Evolutionary conservation across 2,329 filamentous ascomycete species (phyloP), one percentile per base, ranked within the genome.

Genomic region (Cucurbitaria berberidis): DNA sequence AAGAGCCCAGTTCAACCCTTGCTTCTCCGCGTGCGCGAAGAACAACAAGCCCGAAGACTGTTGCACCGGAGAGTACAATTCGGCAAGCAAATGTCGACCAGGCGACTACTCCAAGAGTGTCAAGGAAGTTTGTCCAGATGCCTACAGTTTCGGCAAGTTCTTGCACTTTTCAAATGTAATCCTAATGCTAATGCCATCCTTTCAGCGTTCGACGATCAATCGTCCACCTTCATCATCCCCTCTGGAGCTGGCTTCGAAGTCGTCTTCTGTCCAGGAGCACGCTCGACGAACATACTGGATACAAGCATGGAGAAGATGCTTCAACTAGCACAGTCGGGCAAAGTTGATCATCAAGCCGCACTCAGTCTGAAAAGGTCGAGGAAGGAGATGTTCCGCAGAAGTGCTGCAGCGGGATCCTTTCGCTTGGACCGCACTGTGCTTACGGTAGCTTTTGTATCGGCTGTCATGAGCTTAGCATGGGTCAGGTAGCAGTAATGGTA

Each of bases 41-140:
- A 87, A 85, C 44, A 85, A 86, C 55, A 77, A 77, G 8, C 82
- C 87, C 21, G 75, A 81, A 62, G 89, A 93, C 71, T 96, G 91
- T 77, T 95, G 91, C 74, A 87, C 86, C 15, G 90, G 89, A 39
- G 74, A 82, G 11, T 89, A 88, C 74, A 80, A 87, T 66, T 81
- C 82, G 34, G 82, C 88, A 2, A 78, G 81, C 21, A 79, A 80
- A 43, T 95, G 90, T 77, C 78, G 81, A 53, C 86, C 88, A 2
- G 86, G 86, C 45, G 75, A 83, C 35, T 95, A 93, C 76, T 86
- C 87, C 60, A 83, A 79, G 53, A 80, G 80, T 10, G 89, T 89
- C 47, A 95, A 96, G 78, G 77, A 76, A 3, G 82, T 93, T 11
- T 96, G 91, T 69, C 90, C 91, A 0, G 91, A 96, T 74, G 90